phyloP scores from a whole-genome alignment of 1,139 yeast genomes.

The Pichia inconspicua region DNA sequence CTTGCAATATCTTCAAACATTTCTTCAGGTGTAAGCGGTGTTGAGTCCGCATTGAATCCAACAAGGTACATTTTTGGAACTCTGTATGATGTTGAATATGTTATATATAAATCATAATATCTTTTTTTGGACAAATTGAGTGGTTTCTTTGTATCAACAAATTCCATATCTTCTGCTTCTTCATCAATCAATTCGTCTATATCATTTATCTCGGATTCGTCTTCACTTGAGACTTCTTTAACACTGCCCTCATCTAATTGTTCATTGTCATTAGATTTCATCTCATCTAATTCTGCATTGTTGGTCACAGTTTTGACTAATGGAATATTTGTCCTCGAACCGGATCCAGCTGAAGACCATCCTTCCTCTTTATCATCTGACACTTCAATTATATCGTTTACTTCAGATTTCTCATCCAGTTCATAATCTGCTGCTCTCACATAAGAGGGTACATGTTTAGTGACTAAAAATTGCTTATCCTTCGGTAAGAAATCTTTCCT shows the following conservation, averaged over 20 bases:
- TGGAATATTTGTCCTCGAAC: not conserved
- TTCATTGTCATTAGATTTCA: not conserved
- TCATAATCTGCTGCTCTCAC: slow-evolving; percentile 61
- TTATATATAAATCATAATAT: slow-evolving; percentile 78
- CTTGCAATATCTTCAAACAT: slow-evolving; percentile 93
- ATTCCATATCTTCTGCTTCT: slow-evolving; percentile 18
- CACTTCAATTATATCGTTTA: slow-evolving; percentile 25
- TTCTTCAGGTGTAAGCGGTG: slow-evolving; percentile 76
- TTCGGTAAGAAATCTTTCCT: slow-evolving; percentile 69
- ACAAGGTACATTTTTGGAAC: slow-evolving; percentile 92
- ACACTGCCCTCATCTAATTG: slow-evolving; percentile 8
- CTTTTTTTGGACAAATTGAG: slow-evolving; percentile 39
- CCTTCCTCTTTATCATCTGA: slow-evolving; percentile 18
- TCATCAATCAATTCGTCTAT: slow-evolving; percentile 21
- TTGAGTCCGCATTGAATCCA: slow-evolving; percentile 78
- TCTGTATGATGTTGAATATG: slow-evolving; percentile 89
- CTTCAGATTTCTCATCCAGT: slow-evolving; percentile 32
- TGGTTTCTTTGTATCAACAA: slow-evolving; percentile 27
- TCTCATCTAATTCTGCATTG: not conserved
- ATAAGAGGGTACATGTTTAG: slow-evolving; percentile 82
- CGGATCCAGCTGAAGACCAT: slow-evolving; percentile 2
- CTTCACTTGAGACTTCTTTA: slow-evolving; percentile 13
- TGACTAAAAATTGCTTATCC: slow-evolving; percentile 80
- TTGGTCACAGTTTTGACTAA: not conserved
- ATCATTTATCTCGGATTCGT: slow-evolving; percentile 12